Evolutionary conservation across 352 stramenopile species (phyloP), one percentile per base, ranked within the genome.

Genomic region (Phytophthora pisi): DNA sequence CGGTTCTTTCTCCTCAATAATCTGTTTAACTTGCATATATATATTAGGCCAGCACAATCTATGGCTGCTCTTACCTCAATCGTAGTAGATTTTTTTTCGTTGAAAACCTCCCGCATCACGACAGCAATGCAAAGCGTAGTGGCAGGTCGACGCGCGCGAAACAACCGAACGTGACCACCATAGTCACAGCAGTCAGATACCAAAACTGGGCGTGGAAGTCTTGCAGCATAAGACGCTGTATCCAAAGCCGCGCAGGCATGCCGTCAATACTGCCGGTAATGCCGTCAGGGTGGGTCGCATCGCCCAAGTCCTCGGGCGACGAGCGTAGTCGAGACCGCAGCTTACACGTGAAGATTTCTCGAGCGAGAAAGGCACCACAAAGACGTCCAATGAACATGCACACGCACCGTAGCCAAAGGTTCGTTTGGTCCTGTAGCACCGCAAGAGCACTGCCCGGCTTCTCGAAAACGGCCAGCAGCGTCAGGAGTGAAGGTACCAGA

Each of bases 331-430:
- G 64, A 30, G 75, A 81, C 6, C 81, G 81, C 11, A 96, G 71
- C 67, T 96, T 96, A 64, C 86, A 95, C 11, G 86, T 81, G 61
- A 96, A 96, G 36, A 96, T 96, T 66, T 96, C 88, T 1, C 88
- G 84, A 16, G 88, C 84, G 5, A 96, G 77, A 54, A 88, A 94
- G 0, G 88, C 64, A 18, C 88, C 86, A n/a, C 70, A 82, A 20
- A 94, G 74, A 2, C 88, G 82, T 1, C 78, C 88, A 31, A 87
- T 72, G 54, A 94, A 96, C 88, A 96, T 96, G 70, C 84, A 89
- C 6, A 94, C 67, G 52, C 88, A 96, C 16, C 88, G 88, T n/a
- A 93, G 15, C 88, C 88, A 96, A 43, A 95, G 70, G 50, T 94
- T 93, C 34, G 77, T 71, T 53, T 93, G 84, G 23, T 89, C 84